A percentile compares a stretch with the other conserved stretches of the same genome.
phyloP scores from a whole-genome alignment of 108 stramenopile genomes.

The Aurantiochytrium sp. region DNA sequence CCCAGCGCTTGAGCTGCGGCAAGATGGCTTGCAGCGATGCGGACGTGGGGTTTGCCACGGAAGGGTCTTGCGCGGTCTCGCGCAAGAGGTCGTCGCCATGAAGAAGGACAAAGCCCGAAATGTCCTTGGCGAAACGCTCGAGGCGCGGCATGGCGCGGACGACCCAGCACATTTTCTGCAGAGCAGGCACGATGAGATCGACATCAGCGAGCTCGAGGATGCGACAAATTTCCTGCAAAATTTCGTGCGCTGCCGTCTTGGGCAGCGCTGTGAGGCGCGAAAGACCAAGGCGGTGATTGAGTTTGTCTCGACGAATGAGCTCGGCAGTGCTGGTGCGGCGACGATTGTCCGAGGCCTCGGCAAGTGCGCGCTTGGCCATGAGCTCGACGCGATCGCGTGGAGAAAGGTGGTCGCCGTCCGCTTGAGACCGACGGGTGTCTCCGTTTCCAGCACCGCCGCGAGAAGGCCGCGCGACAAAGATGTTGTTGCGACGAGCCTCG shows the following conservation, averaged over 20 bases:
- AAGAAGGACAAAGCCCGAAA: constrained; percentile 20
- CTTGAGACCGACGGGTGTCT: too few species aligned
- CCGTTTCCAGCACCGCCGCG: background rate
- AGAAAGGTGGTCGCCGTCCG: background rate
- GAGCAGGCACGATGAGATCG: constrained; percentile 19
- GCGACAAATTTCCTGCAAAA: constrained; percentile 27
- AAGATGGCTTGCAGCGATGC: constrained; percentile 20
- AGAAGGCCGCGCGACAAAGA: background rate
- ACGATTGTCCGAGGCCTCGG: background rate
- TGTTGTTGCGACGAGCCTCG: background rate
- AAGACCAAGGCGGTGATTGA: constrained; percentile 26
- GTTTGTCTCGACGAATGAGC: constrained; percentile 22
- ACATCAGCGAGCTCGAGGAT: constrained; percentile 24
- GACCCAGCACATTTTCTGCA: constrained; percentile 25
- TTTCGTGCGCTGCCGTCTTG: constrained; percentile 13
- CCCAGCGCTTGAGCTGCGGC: constrained; percentile 20
- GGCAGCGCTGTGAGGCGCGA: constrained; percentile 14
- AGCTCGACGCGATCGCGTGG: background rate
- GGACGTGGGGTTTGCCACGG: background rate
- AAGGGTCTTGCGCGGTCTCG: background rate
- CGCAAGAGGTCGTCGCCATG: background rate
- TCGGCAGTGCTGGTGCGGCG: constrained; percentile 15
- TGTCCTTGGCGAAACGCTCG: constrained; percentile 28
- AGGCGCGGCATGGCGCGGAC: constrained; percentile 26
- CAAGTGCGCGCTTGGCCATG: background rate